Base-by-base conservation (phyloP, 306 rosid genomes). In the Dryas alaskensis region DNA sequence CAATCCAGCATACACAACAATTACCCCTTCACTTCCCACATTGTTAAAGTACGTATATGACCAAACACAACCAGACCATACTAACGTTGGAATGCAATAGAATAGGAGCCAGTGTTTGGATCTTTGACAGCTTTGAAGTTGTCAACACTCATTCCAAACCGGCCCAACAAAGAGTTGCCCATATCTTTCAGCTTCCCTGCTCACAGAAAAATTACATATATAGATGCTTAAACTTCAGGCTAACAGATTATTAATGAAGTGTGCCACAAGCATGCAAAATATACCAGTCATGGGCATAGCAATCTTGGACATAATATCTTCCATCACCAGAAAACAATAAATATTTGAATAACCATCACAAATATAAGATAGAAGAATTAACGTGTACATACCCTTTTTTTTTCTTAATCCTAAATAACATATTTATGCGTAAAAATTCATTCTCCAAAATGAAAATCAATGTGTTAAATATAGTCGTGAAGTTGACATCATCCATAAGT, bases 101-200 rank as follows among this genome's bases (percentile, higher is more conserved):
- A 93, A 78, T 93, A 93, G 31, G 96, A 93, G 70, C 98, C 97
- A 12, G 97, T 87, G 82, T 88, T 91, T 37, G 97, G 97, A 82
- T 94, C 97, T 84, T 94, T 78, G 54, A 91, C 94, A 39, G 98
- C 81, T 73, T 93, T 91, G 76, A 93, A 93, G 87, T 89, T 91
- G 84, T 91, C 98, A 0, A 84, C 63, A 39, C 90, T 94, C 97
- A 94, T 91, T 40, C 98, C 98, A 52, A 91, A 94, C 67, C 92
- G 98, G 48, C 97, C 96, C 84, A 94, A 76, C 69, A 94, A 52
- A 71, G 94, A 91, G 78, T 94, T 94, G 39, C 97, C 98, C 91
- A 94, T 84, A 0, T 91, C 98, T 83, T 94, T 94, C 79, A 94
- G 78, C 81, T 91, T 94, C 19, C 69, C 96, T 94, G 90, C 73